A percentile compares a stretch with the other conserved stretches of the same genome.
Conservation (phyloP, 345 rosid genomes). For the Eucalyptus cladocalyx region DNA sequence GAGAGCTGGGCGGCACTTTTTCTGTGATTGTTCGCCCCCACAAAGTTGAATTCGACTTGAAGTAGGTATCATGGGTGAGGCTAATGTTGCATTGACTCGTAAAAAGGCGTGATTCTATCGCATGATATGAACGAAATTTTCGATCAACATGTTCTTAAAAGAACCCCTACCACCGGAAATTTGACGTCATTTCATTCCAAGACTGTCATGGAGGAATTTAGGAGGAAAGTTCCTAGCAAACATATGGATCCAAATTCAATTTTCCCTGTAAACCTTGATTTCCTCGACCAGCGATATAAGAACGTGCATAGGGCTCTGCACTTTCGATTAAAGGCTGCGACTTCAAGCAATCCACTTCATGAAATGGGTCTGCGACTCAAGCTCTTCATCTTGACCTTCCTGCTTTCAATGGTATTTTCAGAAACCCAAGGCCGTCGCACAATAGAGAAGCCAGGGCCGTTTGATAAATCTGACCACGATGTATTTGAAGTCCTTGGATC, state of each 20-base stretch:
- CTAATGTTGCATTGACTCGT: neutral
- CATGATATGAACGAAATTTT: neutral
- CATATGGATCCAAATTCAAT: neutral
- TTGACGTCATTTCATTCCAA: neutral
- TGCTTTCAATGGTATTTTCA: neutral
- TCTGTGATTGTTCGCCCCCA: neutral
- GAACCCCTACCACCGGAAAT: neutral
- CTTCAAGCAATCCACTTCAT: neutral
- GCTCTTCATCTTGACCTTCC: neutral
- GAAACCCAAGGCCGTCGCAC: neutral
- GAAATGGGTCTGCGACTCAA: neutral
- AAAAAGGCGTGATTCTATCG: neutral
- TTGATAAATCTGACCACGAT: conserved; percentile 2
- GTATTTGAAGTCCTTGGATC: neutral
- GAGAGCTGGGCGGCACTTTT: neutral
- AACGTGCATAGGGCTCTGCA: neutral
- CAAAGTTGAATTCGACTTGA: neutral
- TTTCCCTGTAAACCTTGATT: neutral
- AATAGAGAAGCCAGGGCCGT: conserved; percentile 7
- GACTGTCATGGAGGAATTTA: neutral
- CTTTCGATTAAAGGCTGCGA: neutral
- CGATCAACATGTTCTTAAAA: neutral
- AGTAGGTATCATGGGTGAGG: neutral
- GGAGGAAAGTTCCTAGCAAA: neutral
- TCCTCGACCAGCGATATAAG: neutral